A percentile compares a stretch with the other conserved stretches of the same genome.
These are phyloP conservation scores for Thielaviopsis euricoi DNA, from an alignment of 2,329 filamentous ascomycete species.

Conservation along the genomic window DNA sequence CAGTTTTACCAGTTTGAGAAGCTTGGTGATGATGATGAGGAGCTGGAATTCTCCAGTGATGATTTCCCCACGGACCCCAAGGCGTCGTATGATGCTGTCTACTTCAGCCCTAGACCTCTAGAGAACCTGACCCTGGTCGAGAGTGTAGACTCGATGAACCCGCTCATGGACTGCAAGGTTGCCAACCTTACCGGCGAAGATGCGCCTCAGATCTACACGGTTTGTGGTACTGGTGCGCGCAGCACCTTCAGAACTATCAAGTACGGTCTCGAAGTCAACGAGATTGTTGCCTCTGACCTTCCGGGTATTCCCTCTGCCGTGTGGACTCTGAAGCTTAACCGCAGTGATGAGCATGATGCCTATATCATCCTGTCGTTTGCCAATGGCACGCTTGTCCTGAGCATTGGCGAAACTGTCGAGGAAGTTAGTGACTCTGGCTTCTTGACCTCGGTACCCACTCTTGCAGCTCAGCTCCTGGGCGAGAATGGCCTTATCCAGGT, in stretches of 20 bases:
- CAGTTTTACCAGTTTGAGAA: conserved; percentile 96
- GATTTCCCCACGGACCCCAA: conserved; percentile 61
- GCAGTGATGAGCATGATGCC: conserved; percentile 70
- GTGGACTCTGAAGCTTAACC: conserved; percentile 83
- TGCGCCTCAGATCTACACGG: conserved; percentile 87
- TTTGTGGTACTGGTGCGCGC: conserved; percentile 74
- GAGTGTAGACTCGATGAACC: conserved; percentile 76
- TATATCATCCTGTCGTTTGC: conserved; percentile 93
- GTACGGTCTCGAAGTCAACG: conserved; percentile 81
- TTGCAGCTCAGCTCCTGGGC: conserved; percentile 86
- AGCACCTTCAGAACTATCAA: conserved; percentile 85
- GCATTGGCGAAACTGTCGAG: conserved; percentile 92
- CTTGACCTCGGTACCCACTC: conserved; percentile 68
- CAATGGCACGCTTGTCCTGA: conserved; percentile 78
- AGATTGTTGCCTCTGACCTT: conserved; percentile 87
- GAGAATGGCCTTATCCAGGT: conserved; percentile 88
- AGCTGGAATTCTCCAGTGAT: conserved; percentile 72
- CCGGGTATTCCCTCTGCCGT: conserved; percentile 80
- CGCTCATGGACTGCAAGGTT: conserved; percentile 79
- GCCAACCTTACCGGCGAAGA: conserved; percentile 84
- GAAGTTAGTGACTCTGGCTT: conserved; percentile 92
- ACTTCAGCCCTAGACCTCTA: conserved; percentile 64
- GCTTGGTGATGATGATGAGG: conserved; percentile 85
- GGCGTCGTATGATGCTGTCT: conserved; percentile 58
- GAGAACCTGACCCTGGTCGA: conserved; percentile 77